Base-by-base conservation (phyloP, 768 basidiomycete species). In the Sporobolomyces pararoseus region DNA sequence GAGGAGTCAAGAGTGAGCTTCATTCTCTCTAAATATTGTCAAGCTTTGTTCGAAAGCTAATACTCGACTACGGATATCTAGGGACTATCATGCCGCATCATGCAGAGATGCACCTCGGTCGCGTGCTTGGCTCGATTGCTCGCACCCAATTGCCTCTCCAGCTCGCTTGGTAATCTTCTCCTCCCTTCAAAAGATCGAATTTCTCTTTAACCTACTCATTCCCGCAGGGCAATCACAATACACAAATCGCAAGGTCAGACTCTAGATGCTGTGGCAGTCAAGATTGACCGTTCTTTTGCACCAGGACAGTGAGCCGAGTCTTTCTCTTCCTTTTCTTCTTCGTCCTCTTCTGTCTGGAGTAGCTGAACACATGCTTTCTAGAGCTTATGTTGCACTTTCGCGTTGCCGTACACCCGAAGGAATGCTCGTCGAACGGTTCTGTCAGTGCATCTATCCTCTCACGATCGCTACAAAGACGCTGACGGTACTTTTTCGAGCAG, bases 221-320 rank as follows among this genome's bases (percentile, higher is more conserved):
- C 9, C 17, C 10, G 39, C 39, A 63, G 53, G 47, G 51, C 64
- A 3, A 52, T 42, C 21, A 61, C 61, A 14, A 96, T 96, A 72
- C 94, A 97, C 79, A 98, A 97, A 78, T 89, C 89, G 16, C 95
- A 98, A 79, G 95, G 95, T 9, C 95, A 96, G 78, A 96, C 94
- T 0, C 82, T 97, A 12, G 90, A 95, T 35, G 86, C 91, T 32
- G 94, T 97, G 71, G 92, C 89, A 77, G 92, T 97, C 39, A 90
- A 96, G 75, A 82, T 97, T 29, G 86, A 86, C 16, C 87, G 86
- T 77, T 88, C 95, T 5, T 98, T 98, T 76, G 95, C 80, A 66
- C 79, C 79, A 55, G 81, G 81, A 10, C 70, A 72, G 70, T 70
- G 29, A 44, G 63, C 46, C 23, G 13, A 23, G 46, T 47, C 46